Base-by-base conservation (phyloP, 2,329 filamentous ascomycete species). In the Aureobasidium lini region DNA sequence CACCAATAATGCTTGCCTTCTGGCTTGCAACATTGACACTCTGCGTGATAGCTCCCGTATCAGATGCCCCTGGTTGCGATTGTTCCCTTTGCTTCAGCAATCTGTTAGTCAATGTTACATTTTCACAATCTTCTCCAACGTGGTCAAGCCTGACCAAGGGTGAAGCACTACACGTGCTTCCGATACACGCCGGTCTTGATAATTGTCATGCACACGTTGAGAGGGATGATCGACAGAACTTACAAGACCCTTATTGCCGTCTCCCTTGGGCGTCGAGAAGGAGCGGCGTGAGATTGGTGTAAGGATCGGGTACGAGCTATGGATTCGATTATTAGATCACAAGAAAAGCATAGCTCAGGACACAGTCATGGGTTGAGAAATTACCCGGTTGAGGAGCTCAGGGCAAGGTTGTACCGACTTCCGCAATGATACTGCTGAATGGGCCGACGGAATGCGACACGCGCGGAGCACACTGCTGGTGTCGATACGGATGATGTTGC, bases 1-100 rank as follows among this genome's bases (percentile, higher is more conserved):
- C 62, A 37, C 62, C 59, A 8, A 70, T 65, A 15, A 66, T 64
- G 62, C 68, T 68, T 23, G 67, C 67, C 32, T 64, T 64, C 59
- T 70, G 65, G 46, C 63, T 62, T 40, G 67, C 68, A 16, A 63
- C 62, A 61, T 67, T 62, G 34, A 69, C 52, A 34, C 62, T 61
- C 54, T 63, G 62, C 8, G 62, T 50, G 36, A 70, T 56, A 43
- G 68, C 66, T 29, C 61, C 64, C 28, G 63, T 56, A 29, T 9
- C 6, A 3, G 40, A 16, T 11, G 29, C 34, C 7, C n/a, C 4
- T 9, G 18, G 18, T 31, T 15, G 43, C 23, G n/a, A 15, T 15
- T 6, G 40, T 32, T 60, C 39, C 15, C 58, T 53, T 58, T 57
- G 49, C 42, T 40, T 56, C 4, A 36, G 11, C 15, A 15, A 18